These are phyloP conservation scores for Lasiodiplodia sp. DNA, from an alignment of 2,329 filamentous ascomycete genomes.

Conservation along the genomic window DNA sequence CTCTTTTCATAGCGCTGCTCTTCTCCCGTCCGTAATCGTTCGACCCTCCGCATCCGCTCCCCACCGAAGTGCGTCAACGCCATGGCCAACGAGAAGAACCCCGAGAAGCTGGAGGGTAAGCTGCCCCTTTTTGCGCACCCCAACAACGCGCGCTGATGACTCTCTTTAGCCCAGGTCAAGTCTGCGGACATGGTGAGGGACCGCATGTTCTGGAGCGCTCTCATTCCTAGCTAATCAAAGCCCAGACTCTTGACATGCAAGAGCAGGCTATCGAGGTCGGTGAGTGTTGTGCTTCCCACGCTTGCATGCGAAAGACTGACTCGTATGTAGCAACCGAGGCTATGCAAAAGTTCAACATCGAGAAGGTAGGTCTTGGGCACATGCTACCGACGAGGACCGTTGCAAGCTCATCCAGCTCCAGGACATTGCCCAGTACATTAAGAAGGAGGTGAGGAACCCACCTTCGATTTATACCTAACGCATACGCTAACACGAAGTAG, in stretches of 20 bases:
- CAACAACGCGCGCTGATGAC: conserved; percentile 35
- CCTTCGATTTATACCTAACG: neutral
- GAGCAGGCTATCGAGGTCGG: conserved; percentile 94
- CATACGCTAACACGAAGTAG: conserved; percentile 57
- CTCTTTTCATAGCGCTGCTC: conserved; percentile 24
- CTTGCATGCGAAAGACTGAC: conserved; percentile 36
- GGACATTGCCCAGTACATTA: conserved; percentile 97
- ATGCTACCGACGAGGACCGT: neutral
- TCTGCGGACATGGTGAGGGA: conserved; percentile 92
- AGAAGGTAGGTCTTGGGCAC: conserved; percentile 64
- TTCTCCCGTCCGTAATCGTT: conserved; percentile 14
- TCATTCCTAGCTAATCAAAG: conserved; percentile 18
- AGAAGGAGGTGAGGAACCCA: conserved; percentile 72
- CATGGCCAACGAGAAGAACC: conserved; percentile 50
- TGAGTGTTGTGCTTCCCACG: conserved; percentile 58
- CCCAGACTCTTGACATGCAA: conserved; percentile 95
- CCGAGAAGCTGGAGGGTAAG: conserved; percentile 80
- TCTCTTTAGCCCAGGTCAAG: conserved; percentile 84
- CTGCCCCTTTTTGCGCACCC: conserved; percentile 32
- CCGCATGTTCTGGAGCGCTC: neutral
- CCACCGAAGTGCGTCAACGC: conserved; percentile 31
- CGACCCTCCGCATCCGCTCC: conserved; percentile 6
- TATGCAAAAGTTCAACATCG: conserved; percentile 74
- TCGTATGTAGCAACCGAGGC: conserved; percentile 67
- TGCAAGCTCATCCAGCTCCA: conserved; percentile 47